A percentile compares a stretch with the other conserved stretches of the same genome.
Conservation (phyloP, 768 basidiomycete species). For the Mycena pura region DNA sequence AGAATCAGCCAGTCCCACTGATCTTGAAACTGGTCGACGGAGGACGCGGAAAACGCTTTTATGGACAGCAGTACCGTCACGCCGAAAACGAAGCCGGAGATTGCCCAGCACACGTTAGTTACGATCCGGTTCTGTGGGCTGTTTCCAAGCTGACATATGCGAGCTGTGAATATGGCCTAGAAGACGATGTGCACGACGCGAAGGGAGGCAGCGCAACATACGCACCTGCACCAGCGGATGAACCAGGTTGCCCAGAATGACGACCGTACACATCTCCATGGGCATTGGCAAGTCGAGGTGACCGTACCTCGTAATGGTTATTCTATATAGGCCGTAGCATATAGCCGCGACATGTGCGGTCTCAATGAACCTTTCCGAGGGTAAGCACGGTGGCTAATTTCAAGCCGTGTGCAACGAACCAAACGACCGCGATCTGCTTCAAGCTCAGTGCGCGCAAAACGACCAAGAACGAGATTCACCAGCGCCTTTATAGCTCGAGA, state of each 20-base stretch:
- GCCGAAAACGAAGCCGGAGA: slow-evolving; percentile 22
- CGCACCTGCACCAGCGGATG: slow-evolving; percentile 27
- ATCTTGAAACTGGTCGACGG: slow-evolving; percentile 15
- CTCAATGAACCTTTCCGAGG: slow-evolving; percentile 1
- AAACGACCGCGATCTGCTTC: slow-evolving; percentile 16
- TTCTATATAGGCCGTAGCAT: slow-evolving; percentile 23
- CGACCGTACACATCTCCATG: slow-evolving; percentile 12
- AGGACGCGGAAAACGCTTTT: slow-evolving; percentile 12
- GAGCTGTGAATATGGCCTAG: slow-evolving; percentile 23
- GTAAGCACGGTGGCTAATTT: no score
- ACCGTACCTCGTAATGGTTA: slow-evolving; percentile 22
- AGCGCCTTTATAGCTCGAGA: slow-evolving; percentile 15
- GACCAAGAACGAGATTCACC: not conserved
- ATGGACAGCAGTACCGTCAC: slow-evolving; percentile 17
- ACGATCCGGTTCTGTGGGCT: slow-evolving; percentile 9
- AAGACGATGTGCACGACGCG: not conserved
- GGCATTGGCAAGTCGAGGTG: slow-evolving; percentile 21
- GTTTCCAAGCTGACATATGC: slow-evolving; percentile 21
- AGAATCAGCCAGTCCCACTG: slow-evolving; percentile 24
- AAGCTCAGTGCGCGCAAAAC: not conserved
- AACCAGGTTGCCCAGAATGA: slow-evolving; percentile 20
- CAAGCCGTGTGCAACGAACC: not conserved
- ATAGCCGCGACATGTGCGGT: slow-evolving; percentile 13
- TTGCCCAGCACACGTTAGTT: slow-evolving; percentile 14
- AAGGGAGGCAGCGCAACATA: not conserved